Evolutionary conservation across 495 filamentous ascomycete genomes (phyloP), one percentile per base, ranked within the genome.

Genomic region (Podospora pseudoanserina): DNA sequence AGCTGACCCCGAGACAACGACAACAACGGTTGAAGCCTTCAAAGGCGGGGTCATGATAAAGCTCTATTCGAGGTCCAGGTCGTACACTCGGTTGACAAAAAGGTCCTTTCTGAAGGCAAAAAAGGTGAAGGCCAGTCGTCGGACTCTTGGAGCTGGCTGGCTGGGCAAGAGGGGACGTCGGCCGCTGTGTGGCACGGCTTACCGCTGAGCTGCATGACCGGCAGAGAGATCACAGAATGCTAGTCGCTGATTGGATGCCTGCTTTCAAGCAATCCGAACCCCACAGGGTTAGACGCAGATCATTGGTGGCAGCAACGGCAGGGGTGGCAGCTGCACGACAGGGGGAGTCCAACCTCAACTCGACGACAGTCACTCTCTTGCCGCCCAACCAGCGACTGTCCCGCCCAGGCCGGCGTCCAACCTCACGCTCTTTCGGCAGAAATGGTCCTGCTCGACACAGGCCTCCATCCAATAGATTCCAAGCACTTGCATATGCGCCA

Each of bases 171-270:
- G 16, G 32, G 63, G 60, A 65, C 4, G 67, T 57, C 64, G 60
- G 65, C 65, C 65, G 65, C 67, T 68, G 70, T 70, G 73, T 72
- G 74, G 72, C 71, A 70, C 67, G 60, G 76, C 71, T 77, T 78
- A 68, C 76, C 77, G 77, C 77, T 74, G 71, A 71, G 66, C 69
- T 77, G 76, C 77, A 76, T 72, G 72, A 63, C 67, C 66, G 70
- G 71, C 76, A 76, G 73, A 72, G 72, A 67, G 69, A 75, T 79
- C 77, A 79, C 77, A 67, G 69, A 64, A 55, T 63, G 65, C 32
- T 34, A 60, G 18, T 16, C 13, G 27, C 18, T 76, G 73, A 79
- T 79, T 79, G 77, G 77, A 49, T 57, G 30, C 16, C 44, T 71
- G 72, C 71, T 74, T 70, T 49, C 15, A 67, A 60, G 65, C 70